phyloP scores from a whole-genome alignment of 768 basidiomycete species.

The Tubosaeta sp. region DNA sequence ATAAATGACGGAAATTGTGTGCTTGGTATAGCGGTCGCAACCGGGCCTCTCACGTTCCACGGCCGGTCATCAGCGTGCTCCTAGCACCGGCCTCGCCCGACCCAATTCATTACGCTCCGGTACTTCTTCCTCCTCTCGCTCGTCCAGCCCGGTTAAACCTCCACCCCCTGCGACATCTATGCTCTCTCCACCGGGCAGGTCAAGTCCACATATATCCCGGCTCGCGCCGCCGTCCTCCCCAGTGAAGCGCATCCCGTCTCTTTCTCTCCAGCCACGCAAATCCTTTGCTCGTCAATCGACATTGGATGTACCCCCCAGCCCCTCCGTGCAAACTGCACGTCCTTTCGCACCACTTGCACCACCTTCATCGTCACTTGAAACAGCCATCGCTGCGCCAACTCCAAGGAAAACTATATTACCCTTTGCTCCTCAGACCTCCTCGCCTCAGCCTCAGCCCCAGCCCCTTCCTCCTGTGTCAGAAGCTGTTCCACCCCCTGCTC shows the following conservation, averaged over 20 bases:
- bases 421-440: slow-evolving; percentile 30
- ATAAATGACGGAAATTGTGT: not conserved
- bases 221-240: slow-evolving; percentile 46
- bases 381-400: slow-evolving; percentile 11
- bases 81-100: slow-evolving; percentile 45
- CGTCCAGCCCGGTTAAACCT: slow-evolving; percentile 60
- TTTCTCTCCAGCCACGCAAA: slow-evolving; percentile 46
- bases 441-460: slow-evolving; percentile 24
- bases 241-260: slow-evolving; percentile 48
- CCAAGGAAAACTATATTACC: slow-evolving; percentile 38
- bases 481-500: slow-evolving; percentile 11
- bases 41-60: slow-evolving; percentile 26
- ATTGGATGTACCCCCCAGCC: slow-evolving; percentile 26
- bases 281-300: slow-evolving; percentile 46
- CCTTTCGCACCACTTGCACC: slow-evolving; percentile 23
- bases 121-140: slow-evolving; percentile 58
- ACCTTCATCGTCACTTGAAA: slow-evolving; percentile 17
- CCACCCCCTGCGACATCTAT: slow-evolving; percentile 18
- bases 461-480: slow-evolving; percentile 17
- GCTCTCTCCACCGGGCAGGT: slow-evolving; percentile 27
- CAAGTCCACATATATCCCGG: slow-evolving; percentile 25
- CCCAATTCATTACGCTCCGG: slow-evolving; percentile 39
- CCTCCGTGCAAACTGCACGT: slow-evolving; percentile 20
- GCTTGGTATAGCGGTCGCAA: slow-evolving; percentile 24
- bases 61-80: slow-evolving; percentile 56